Evolutionary conservation across 352 stramenopile species (phyloP), one percentile per base, ranked within the genome.

Genomic region (Aphanomyces cochlioides): DNA sequence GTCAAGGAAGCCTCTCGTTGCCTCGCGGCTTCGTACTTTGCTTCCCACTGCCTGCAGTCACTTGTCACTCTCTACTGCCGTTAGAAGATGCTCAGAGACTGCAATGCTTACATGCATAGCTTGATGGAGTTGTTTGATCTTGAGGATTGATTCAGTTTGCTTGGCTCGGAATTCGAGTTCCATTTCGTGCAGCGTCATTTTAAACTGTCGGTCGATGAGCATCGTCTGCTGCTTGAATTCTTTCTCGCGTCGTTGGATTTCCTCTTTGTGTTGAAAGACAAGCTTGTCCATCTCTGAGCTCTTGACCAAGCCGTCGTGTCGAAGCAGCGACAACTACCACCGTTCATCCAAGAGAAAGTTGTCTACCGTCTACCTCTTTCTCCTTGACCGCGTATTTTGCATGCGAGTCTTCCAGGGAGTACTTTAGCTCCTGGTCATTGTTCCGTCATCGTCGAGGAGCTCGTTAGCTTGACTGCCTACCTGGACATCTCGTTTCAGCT

Each of bases 91-190:
- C 53, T 7, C 2, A 61, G 13, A 60, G 17, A 21, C 37, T 19
- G 43, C 43, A 7, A 3, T 7, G 12, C 28, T 63, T 69, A 63
- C 64, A 38, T 64, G 64, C 17, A 63, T 19, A 7, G 64, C 64
- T 21, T 70, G 64, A 7, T 59, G 47, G 7, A 70, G 54, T 17
- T 60, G 47, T 36, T 70, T 70, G 48, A 70, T 34, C 21, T 64
- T 70, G 12, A 63, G 48, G n/a, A 70, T 60, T 0, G 64, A 60
- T 10, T 70, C 64, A n/a, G 53, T 39, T 61, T 70, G 64, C 21
- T 70, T 70, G 7, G 13, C 17, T 6, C 64, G 64, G 48, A 70
- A 70, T 41, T 70, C 64, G 36, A 70, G 47, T 50, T 70, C 64
- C 64, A 70, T 58, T 61, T 70, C 64, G 36, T 70, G 64, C 38